These are phyloP conservation scores for Phialemonium atrogriseum DNA, from an alignment of 2,329 filamentous ascomycete genomes.

Conservation along the genomic window DNA sequence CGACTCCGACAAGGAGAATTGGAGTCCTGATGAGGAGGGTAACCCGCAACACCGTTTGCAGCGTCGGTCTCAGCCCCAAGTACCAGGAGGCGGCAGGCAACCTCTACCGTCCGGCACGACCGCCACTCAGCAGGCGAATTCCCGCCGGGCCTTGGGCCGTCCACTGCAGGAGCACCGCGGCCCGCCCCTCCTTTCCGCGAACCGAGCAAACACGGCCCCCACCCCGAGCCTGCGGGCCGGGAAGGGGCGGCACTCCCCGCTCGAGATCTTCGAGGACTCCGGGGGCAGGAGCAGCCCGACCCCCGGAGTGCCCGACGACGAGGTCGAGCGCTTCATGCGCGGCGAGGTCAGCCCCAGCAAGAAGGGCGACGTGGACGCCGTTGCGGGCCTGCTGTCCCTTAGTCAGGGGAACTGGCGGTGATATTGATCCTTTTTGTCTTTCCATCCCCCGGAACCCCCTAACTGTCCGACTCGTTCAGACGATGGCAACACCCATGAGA, in stretches of 20 bases:
- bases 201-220: constrained; percentile 33
- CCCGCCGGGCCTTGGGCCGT: constrained; percentile 30
- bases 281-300: constrained; percentile 12
- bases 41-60: constrained; percentile 20
- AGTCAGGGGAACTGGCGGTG: constrained; percentile 87
- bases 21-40: constrained; percentile 49
- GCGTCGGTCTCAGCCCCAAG: constrained; percentile 13
- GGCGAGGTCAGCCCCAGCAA: constrained; percentile 60
- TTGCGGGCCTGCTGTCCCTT: constrained; percentile 79
- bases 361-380: constrained; percentile 76
- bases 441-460: too few relatives aligned
- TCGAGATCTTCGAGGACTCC: constrained; percentile 47
- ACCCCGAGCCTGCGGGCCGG: constrained; percentile 17
- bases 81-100: constrained; percentile 22
- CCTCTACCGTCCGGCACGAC: constrained; percentile 25
- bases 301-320: constrained; percentile 35
- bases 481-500: too few relatives aligned
- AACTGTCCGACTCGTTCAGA: too few relatives aligned
- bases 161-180: constrained; percentile 31
- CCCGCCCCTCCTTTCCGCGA: constrained; percentile 21
- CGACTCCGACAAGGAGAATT: constrained; percentile 96
- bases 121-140: constrained; percentile 19
- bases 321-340: constrained; percentile 68
- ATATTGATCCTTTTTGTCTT: constrained; percentile 14
- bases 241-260: constrained; percentile 17